Evolutionary conservation across 129 eudicot species (phyloP), one percentile per base, ranked within the genome.

Genomic region (Saposhnikovia divaricata): DNA sequence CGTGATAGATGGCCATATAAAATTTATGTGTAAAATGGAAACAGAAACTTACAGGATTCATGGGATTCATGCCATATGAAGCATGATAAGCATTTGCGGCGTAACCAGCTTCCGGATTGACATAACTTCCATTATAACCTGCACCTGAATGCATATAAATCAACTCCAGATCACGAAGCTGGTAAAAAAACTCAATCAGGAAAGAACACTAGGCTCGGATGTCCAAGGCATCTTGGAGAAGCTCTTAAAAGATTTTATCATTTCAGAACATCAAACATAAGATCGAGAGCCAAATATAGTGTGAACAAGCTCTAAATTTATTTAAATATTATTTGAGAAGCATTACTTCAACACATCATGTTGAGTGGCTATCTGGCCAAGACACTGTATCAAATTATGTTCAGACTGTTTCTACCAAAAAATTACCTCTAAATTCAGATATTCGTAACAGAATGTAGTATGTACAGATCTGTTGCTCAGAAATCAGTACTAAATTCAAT

Each of bases 11-110:
- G 19, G 71, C 25, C 46, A 37, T 40, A 82, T 8, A 59, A 28
- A 23, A 2, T 63, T 21, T 9, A 19, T 15, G 42, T 48, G 9
- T 7, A 48, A 1, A 68, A 25, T 45, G 10, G 68, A 65, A 15
- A 65, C 21, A 76, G 38, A 79, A 63, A 79, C 88, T 79, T 80
- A 93, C 92, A 50, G 86, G 86, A 83, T 84, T 90, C 85, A 91
- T 85, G 16, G 88, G 84, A 81, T 77, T 83, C 83, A 80, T 79
- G 43, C 90, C 92, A 79, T 93, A 93, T 55, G 88, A 86, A 40
- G 88, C 73, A 83, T 93, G 88, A 85, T 91, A 94, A n/a, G 92
- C 88, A 86, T 91, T 88, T 83, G 79, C 89, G 38, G 88, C 81
- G 84, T 94, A 94, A 76, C 83, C 91, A 68, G 87, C 88, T 84